phyloP scores from a whole-genome alignment of 1,284 basidiomycete species.

The Ganoderma sinense region DNA sequence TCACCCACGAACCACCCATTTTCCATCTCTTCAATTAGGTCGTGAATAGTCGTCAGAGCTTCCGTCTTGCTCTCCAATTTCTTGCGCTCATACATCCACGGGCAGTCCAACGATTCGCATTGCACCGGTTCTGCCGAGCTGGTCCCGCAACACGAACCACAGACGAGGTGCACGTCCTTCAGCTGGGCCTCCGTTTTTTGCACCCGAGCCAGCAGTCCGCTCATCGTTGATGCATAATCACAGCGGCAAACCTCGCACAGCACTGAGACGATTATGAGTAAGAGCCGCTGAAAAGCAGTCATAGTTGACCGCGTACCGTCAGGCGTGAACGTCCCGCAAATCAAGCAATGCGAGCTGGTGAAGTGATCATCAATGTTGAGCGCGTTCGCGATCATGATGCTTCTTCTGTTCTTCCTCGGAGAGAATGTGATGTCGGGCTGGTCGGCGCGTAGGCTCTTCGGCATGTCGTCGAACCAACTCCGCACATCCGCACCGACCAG shows the following conservation, averaged over 20 bases:
- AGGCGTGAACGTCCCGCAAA: slow-evolving; percentile 65
- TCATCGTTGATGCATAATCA: slow-evolving; percentile 64
- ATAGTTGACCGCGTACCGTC: slow-evolving; percentile 52
- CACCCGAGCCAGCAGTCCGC: slow-evolving; percentile 64
- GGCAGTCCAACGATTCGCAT: slow-evolving; percentile 88
- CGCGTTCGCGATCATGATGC: slow-evolving; percentile 43
- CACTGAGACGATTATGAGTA: slow-evolving; percentile 47
- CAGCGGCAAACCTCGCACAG: slow-evolving; percentile 72
- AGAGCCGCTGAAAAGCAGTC: not conserved
- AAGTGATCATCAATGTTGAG: slow-evolving; percentile 82
- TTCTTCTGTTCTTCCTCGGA: slow-evolving; percentile 54
- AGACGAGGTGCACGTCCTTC: slow-evolving; percentile 69
- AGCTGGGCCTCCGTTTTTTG: slow-evolving; percentile 66
- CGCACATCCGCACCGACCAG: slow-evolving; percentile 91
- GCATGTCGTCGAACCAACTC: slow-evolving; percentile 92
- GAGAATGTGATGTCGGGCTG: slow-evolving; percentile 45
- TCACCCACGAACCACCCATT: slow-evolving; percentile 24
- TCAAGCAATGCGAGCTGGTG: slow-evolving; percentile 71
- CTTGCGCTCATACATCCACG: slow-evolving; percentile 79
- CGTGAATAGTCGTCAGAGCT: slow-evolving; percentile 46
- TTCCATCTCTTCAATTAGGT: slow-evolving; percentile 41
- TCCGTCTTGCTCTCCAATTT: slow-evolving; percentile 69
- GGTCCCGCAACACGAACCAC: slow-evolving; percentile 70
- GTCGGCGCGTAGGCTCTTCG: slow-evolving; percentile 57
- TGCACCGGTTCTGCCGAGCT: slow-evolving; percentile 66